Base-by-base conservation (phyloP, 2,329 filamentous ascomycete genomes). In the Aspergillus fructus region DNA sequence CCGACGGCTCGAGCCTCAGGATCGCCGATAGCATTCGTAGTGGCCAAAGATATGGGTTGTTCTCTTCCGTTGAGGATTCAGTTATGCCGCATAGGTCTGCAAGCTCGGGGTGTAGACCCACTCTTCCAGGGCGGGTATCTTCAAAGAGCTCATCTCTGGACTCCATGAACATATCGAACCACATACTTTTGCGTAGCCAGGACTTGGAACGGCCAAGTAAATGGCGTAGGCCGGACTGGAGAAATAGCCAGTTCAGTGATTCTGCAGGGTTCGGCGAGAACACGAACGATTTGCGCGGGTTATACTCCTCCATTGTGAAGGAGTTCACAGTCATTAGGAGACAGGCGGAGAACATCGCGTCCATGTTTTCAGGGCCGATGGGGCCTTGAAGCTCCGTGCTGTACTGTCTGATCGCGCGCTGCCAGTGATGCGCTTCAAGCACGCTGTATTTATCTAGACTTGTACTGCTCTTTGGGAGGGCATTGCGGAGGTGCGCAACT, bases 31-130 rank as follows among this genome's bases (percentile, higher is more conserved):
- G 61, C 64, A 74, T 71, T 3, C 71, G 64, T 50, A 74, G 61
- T 2, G 73, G 71, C 66, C 67, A 73, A n/a, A 73, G 63, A 53
- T 72, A 77, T 0, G 73, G 68, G 42, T 74, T 76, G 43, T 60
- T 63, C 19, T 67, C 62, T 24, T 66, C 58, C 1, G 70, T 72
- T 4, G 69, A 65, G 5, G 50, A 60, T 0, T 70, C 64, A 11
- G 59, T 59, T n/a, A 76, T 72, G 1, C 62, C 67, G 54, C 73
- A 76, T 2, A 76, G 55, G 48, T 71, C 66, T 3, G 72, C 71
- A 13, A 76, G 64, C 7, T 62, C 63, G 2, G 66, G 66, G 47
- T 71, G 63, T 24, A 76, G 54, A 24, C 60, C 71, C 0, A 59
- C 63, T 1, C 67, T 63, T 1, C 71, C 72, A 0, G 67, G 55